phyloP scores from a whole-genome alignment of 2,329 filamentous ascomycete species.

The Xylariales sp. region DNA sequence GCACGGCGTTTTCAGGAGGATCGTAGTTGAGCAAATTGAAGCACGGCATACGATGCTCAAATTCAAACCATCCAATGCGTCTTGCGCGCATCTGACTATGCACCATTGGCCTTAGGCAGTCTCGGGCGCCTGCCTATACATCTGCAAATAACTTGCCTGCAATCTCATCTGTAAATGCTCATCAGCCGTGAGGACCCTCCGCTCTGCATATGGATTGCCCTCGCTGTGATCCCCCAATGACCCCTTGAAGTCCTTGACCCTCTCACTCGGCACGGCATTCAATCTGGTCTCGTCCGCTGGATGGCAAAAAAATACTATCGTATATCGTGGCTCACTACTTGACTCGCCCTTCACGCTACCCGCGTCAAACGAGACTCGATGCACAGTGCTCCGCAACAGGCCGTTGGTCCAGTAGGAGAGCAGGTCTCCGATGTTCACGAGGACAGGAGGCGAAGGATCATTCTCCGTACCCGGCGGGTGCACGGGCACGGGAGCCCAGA shows the following conservation, averaged over 20 bases:
- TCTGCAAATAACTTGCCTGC: conserved; percentile 50
- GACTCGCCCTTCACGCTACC: conserved; percentile 37
- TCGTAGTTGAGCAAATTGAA: no score
- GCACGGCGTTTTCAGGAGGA: no score
- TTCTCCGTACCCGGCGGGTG: conserved; percentile 54
- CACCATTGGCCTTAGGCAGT: no score
- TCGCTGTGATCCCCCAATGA: conserved; percentile 15
- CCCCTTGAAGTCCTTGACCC: conserved; percentile 39
- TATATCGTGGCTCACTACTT: conserved; percentile 52
- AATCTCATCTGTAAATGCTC: conserved; percentile 61
- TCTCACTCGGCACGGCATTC: conserved; percentile 55
- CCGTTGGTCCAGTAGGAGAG: conserved; percentile 88
- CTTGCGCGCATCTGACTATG: no score
- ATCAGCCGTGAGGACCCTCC: conserved; percentile 56
- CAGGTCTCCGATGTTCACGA: conserved; percentile 71
- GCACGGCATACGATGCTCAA: no score
- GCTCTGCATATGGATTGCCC: conserved; percentile 44
- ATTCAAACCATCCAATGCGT: no score
- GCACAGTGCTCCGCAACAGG: conserved; percentile 79
- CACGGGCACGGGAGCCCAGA: conserved; percentile 64
- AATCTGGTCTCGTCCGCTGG: conserved; percentile 50
- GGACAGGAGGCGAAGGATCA: conserved; percentile 64
- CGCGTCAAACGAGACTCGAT: conserved; percentile 72
- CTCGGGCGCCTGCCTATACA: conserved; percentile 37
- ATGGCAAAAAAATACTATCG: conserved; percentile 66